A percentile compares a stretch with the other conserved stretches of the same genome.
Conservation (phyloP, 2,329 filamentous ascomycete species). For the Cladophialophora immunda region DNA sequence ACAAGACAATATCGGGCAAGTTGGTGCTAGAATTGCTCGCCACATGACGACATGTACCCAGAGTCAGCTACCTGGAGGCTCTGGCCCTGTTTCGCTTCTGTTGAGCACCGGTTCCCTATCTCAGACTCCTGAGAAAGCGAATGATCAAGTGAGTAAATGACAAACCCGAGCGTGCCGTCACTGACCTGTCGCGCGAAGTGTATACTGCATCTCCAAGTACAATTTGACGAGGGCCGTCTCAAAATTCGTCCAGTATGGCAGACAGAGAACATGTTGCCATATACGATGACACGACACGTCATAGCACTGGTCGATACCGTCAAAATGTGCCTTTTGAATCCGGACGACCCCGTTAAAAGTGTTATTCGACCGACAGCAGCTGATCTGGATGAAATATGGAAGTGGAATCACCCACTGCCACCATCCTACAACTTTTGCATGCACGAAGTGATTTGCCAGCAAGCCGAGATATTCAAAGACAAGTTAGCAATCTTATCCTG, state of each 20-base stretch:
- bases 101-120: constrained; percentile 26
- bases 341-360: constrained; percentile 44
- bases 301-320: constrained; percentile 55
- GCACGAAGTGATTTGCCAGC: constrained; percentile 33
- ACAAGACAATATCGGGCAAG: constrained; percentile 44
- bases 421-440: constrained; percentile 35
- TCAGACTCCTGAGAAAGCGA: constrained; percentile 16
- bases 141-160: constrained; percentile 21
- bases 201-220: constrained; percentile 47
- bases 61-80: constrained; percentile 47
- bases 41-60: constrained; percentile 53
- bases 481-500: constrained; percentile 45
- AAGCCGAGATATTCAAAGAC: constrained; percentile 24
- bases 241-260: constrained; percentile 54
- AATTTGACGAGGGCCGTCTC: constrained; percentile 42
- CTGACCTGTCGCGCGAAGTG: constrained; percentile 41
- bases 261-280: constrained; percentile 51
- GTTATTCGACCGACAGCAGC: constrained; percentile 45
- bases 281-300: constrained; percentile 55
- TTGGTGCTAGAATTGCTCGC: constrained; percentile 42
- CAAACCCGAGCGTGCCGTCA: constrained; percentile 8
- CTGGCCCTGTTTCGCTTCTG: constrained; percentile 50
- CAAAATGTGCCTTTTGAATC: constrained; percentile 46
- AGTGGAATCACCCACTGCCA: constrained; percentile 40
- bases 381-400: constrained; percentile 41